Evolutionary conservation across 495 filamentous ascomycete species (phyloP).

Genomic region (Letharia lupina): DNA sequence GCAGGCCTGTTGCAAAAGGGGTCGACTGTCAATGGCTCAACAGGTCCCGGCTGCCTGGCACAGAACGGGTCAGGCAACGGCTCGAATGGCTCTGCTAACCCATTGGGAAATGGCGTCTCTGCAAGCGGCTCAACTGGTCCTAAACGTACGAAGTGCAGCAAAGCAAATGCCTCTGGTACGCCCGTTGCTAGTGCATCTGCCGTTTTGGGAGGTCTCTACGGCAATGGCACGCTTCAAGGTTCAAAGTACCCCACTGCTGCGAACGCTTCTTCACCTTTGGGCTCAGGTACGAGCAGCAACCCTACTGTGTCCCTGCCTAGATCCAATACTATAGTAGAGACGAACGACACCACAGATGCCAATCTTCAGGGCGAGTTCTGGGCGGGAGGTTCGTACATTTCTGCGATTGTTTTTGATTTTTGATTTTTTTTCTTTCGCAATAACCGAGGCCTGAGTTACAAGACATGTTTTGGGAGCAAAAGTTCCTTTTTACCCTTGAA

Average conservation of each 20-base stretch:
- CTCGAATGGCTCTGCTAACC: neutral
- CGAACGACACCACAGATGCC: neutral
- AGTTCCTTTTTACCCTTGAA: too few species aligned
- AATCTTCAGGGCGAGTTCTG: conserved; percentile 13
- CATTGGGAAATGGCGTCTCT: conserved; percentile 2
- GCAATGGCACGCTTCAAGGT: neutral
- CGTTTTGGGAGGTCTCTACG: neutral
- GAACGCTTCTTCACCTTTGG: neutral
- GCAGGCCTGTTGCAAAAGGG: neutral
- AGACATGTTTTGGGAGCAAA: too few species aligned
- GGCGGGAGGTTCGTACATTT: conserved; percentile 13
- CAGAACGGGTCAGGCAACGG: neutral
- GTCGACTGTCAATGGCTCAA: neutral
- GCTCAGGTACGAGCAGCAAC: neutral
- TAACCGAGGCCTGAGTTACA: too few species aligned
- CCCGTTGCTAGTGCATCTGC: conserved; percentile 2
- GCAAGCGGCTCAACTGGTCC: neutral
- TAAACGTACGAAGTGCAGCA: neutral
- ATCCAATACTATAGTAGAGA: neutral
- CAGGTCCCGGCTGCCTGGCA: neutral
- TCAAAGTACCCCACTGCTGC: neutral
- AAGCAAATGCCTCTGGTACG: conserved; percentile 1
- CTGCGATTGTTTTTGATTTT: too few species aligned
- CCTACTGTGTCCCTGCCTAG: neutral
- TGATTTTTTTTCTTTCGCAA: too few species aligned